Conservation (phyloP, 148 eudicot species). For the Spergularia marina region DNA sequence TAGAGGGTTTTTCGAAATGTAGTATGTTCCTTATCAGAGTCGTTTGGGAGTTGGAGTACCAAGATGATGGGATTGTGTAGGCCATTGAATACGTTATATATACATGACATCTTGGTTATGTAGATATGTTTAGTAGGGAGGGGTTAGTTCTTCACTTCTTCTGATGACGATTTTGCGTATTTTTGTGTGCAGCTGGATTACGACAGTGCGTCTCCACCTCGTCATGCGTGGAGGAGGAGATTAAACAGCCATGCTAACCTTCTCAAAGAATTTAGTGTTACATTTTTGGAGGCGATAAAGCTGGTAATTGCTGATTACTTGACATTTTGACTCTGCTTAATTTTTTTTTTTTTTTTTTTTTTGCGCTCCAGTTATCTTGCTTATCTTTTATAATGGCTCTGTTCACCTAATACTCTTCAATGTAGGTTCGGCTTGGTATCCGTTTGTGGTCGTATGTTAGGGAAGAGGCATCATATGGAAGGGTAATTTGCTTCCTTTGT, state of each 20-base stretch:
- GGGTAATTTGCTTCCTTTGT: constrained; percentile 50
- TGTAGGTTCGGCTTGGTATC: constrained; percentile 84
- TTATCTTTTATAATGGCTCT: too few species aligned
- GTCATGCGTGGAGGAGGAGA: constrained; percentile 94
- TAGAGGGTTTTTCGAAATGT: too few species aligned
- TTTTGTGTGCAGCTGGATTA: constrained; percentile 65
- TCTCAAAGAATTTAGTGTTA: constrained; percentile 91
- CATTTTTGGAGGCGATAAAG: constrained; percentile 87
- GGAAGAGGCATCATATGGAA: constrained; percentile 97
- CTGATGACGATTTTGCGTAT: neutral
- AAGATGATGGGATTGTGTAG: too few species aligned
- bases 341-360: too few species aligned
- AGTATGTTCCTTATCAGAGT: too few species aligned
- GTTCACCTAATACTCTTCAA: constrained; percentile 1
- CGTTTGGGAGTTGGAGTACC: too few species aligned
- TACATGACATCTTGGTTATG: neutral
- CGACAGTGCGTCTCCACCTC: constrained; percentile 93
- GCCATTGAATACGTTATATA: too few species aligned
- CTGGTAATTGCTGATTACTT: constrained; percentile 69
- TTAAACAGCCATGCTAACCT: constrained; percentile 82
- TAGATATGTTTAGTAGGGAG: neutral
- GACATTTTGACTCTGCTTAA: too few species aligned
- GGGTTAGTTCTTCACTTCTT: constrained; percentile 2
- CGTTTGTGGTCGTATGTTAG: constrained; percentile 93
- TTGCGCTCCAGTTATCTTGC: too few species aligned